Evolutionary conservation across 345 rosid genomes (phyloP), one percentile per base, ranked within the genome.

Genomic region (Cardamine chenopodiifolia): DNA sequence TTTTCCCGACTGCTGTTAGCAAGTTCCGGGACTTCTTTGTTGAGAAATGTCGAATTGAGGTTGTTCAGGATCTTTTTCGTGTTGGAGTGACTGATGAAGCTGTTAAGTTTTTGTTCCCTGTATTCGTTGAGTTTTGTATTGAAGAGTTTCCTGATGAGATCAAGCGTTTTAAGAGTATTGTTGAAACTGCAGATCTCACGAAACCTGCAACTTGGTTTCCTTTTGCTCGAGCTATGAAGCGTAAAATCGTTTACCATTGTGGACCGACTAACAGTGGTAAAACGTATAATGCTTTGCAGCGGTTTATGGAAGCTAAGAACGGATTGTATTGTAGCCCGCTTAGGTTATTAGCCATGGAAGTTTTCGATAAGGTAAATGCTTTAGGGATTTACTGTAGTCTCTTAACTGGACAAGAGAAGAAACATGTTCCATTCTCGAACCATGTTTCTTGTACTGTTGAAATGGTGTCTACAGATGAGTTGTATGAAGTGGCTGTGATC

Each of bases 211-310:
- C 93, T 17, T 91, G 98, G 97, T 93, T 91, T 77, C 98, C 96
- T 54, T 93, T 89, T 78, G 94, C 97, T 25, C 80, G 96, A 29
- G 96, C 88, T 8, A 94, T 94, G 96, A 94, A 88, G 78, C 90
- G 97, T 7, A 93, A 84, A 79, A 83, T 93, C 32, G 53, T 93
- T 34, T 94, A 94, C 73, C 98, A 94, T 72, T 89, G 97, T 83
- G 98, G 98, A 61, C 98, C 97, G 4, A 94, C 98, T 28, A 94
- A 94, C 39, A 94, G 97, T 73, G 97, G 98, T 15, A 94, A 94
- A 77, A 94, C 98, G 22, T 94, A 87, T 68, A 89, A 89, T 78
- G 97, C 97, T 45, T 68, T 93, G 85, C 97, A 93, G 56, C 72
- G 85, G 59, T 93, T 85, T 84, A 91, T 89, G 96, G 97, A 89